A percentile compares a stretch with the other conserved stretches of the same genome.
These are phyloP conservation scores for Pythium vanterpoolii DNA, from an alignment of 352 stramenopile species.

Conservation along the genomic window DNA sequence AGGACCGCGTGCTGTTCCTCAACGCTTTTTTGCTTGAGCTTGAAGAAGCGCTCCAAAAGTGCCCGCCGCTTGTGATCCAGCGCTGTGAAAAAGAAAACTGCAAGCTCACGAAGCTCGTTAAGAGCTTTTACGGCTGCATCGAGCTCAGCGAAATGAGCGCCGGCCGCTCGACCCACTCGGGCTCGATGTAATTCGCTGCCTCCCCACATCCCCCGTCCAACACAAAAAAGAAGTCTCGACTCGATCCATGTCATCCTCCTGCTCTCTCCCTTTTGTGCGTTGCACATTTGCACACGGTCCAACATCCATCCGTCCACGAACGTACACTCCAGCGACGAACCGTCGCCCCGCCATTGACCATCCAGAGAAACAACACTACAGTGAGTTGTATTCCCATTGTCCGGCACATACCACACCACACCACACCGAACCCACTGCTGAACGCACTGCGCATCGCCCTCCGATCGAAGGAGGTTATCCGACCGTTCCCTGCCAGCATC, in stretches of 20 bases:
- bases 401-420: background rate
- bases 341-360: background rate
- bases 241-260: slow-evolving; percentile 25
- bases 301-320: background rate
- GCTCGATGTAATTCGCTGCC: slow-evolving; percentile 38
- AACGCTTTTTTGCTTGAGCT: slow-evolving; percentile 35
- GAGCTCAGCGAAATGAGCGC: slow-evolving; percentile 21
- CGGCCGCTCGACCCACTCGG: slow-evolving; percentile 36
- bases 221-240: background rate
- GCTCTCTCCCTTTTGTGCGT: slow-evolving; percentile 5
- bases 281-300: slow-evolving; percentile 23
- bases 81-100: slow-evolving; percentile 33
- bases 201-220: background rate
- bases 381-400: too few relatives aligned
- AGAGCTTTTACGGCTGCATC: slow-evolving; percentile 49
- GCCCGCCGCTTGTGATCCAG: slow-evolving; percentile 30
- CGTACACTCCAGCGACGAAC: background rate
- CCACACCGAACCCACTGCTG: background rate
- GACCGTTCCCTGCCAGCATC: background rate
- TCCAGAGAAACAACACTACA: background rate
- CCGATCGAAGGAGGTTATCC: slow-evolving; percentile 17
- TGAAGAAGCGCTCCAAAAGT: slow-evolving; percentile 33
- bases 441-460: background rate
- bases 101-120: slow-evolving; percentile 28
- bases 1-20: slow-evolving; percentile 37